Evolutionary conservation across 2,329 filamentous ascomycete genomes (phyloP), one percentile per base, ranked within the genome.

Genomic region (Pseudogymnoascus sp.): DNA sequence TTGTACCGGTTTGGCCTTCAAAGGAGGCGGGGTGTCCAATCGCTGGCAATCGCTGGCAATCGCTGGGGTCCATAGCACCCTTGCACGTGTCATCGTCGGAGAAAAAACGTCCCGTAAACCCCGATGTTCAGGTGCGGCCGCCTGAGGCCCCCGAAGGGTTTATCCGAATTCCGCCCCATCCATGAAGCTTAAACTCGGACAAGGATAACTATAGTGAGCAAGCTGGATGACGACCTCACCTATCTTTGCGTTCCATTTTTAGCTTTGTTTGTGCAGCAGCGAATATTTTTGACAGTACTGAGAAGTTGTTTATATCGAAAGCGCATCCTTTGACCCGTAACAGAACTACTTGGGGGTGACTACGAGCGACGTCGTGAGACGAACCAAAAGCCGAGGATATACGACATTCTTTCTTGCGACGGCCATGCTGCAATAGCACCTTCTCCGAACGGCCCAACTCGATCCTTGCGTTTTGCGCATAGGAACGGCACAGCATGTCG

Each of bases 11-110:
- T 28, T 53, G 47, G 47, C 47, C 47, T 53, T 53, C 14, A 33
- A 53, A 18, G 25, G 47, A 33, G 47, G 47, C 28, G 47, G 47
- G 47, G 47, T 53, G 47, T 53, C 47, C 47, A 53, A 53, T 53
- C 47, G 12, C 28, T 53, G 18, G 28, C 47, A 53, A 53, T 53
- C 25, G 12, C 28, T 53, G 18, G 28, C 47, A 53, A 53, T 53
- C 25, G 12, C 28, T 53, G 47, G 47, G 47, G 47, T 53, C 47
- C 47, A 53, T 53, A 37, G 47, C 28, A 53, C 47, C 47, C 47
- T 53, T 53, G 47, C 47, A 53, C 47, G 47, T 53, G 47, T 53
- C 15, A 20, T 50, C 2, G 15, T 53, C 47, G 28, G 47, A 53
- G 2, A 33, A 53, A 53, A 33, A 28, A 20, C 9, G n/a, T 28